Conservation (phyloP, 768 basidiomycete species). For the Suillus weaverae region DNA sequence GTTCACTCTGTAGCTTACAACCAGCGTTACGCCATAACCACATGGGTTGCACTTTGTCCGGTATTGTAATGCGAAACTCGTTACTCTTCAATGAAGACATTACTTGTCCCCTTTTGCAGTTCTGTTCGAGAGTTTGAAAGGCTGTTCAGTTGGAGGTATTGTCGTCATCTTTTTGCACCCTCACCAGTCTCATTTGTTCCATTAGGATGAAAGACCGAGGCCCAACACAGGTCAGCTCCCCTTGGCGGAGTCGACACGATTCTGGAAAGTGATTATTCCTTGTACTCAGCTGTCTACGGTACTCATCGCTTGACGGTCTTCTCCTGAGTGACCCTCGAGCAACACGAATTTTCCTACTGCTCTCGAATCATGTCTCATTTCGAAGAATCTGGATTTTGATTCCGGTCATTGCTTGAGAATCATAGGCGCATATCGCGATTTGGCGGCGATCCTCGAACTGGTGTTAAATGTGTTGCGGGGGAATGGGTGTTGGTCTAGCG, state of each 20-base stretch:
- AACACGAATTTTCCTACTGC: neutral
- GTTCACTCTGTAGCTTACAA: slow-evolving; percentile 22
- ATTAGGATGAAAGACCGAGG: slow-evolving; percentile 38
- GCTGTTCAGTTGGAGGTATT: slow-evolving; percentile 24
- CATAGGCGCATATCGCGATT: neutral
- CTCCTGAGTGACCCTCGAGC: neutral
- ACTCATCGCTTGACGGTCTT: neutral
- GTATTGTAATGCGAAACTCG: slow-evolving; percentile 11
- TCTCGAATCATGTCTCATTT: neutral
- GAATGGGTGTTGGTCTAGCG: slow-evolving; percentile 17
- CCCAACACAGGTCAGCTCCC: slow-evolving; percentile 33
- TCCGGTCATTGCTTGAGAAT: neutral
- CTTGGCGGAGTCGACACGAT: slow-evolving; percentile 32
- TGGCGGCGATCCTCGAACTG: neutral
- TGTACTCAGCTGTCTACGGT: slow-evolving; percentile 18
- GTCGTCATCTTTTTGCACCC: neutral
- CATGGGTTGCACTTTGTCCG: slow-evolving; percentile 28
- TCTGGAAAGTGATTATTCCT: slow-evolving; percentile 27
- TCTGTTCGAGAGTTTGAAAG: slow-evolving; percentile 17
- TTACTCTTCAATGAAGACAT: slow-evolving; percentile 22
- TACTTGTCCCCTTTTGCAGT: slow-evolving; percentile 20
- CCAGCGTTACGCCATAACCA: slow-evolving; percentile 25
- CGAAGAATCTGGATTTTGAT: neutral
- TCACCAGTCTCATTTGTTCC: slow-evolving; percentile 9
- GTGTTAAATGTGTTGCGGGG: too few species aligned